Base-by-base conservation (phyloP, 1,284 basidiomycete genomes). In the Pyrrhoderma noxium region DNA sequence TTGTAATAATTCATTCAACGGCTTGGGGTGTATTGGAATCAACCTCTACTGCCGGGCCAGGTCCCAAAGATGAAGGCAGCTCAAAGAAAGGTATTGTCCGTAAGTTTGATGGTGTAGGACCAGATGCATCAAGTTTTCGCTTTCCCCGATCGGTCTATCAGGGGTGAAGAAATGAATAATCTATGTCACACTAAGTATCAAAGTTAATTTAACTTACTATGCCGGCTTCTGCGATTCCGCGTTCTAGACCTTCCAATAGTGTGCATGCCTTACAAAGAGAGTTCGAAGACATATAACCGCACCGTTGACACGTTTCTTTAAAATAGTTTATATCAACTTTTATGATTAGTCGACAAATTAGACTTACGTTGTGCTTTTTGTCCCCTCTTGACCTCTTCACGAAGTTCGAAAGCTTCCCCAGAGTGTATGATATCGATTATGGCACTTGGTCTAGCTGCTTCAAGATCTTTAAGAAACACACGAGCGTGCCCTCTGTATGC, bases 391-490 rank as follows among this genome's bases (percentile, higher is more conserved):
- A 90, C 79, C 57, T 84, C 86, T 53, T 89, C 85, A 59, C 77
- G 82, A 37, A 91, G 72, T 61, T 87, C 86, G 61, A 89, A 94
- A 8, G 82, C 85, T 65, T 97, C 93, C 3, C 93, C 94, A 0
- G 92, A 94, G 63, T 96, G 90, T 47, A 99, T 97, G 57, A 99
- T 96, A 64, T 99, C 95, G 53, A 99, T 90, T 57, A 99, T 97
- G 1, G 91, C 89, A 60, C 87, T 91, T 0, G 96, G 93, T 16
- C 95, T 78, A 34, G 94, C 85, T 0, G 87, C 88, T 70, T 99
- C 95, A 13, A 99, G 77, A 59, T 98, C 93, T 67, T 99, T 99
- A 40, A 99, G 77, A 62, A 98, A 96, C 0, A 83, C 83, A 41
- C 95, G 76, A 0, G 96, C 94, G 64, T 98, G 93, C 0, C 96